Evolutionary conservation across 2,329 filamentous ascomycete genomes (phyloP).

Genomic region (Fusarium nelsonii): DNA sequence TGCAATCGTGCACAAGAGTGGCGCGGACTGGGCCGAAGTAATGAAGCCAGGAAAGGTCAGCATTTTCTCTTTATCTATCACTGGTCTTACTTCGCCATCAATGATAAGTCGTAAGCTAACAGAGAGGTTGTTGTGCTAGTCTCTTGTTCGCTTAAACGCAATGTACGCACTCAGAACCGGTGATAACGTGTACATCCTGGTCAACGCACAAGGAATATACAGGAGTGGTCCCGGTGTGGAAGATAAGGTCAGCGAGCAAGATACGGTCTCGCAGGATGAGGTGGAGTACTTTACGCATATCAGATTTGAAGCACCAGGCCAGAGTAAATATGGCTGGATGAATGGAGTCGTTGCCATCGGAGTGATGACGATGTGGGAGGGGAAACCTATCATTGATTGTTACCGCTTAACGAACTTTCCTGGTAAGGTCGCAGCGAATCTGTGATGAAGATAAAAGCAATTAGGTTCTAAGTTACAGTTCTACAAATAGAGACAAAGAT

Average conservation of each 20-base stretch:
- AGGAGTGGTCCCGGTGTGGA: slow-evolving; percentile 30
- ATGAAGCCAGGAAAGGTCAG: slow-evolving; percentile 32
- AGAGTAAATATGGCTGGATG: slow-evolving; percentile 32
- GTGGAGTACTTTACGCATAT: slow-evolving; percentile 42
- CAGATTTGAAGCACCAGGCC: slow-evolving; percentile 33
- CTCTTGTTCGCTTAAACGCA: slow-evolving; percentile 26
- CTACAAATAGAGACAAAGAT: neutral
- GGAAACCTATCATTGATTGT: slow-evolving; percentile 38
- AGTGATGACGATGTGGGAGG: slow-evolving; percentile 38
- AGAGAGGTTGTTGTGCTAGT: neutral
- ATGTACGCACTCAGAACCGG: slow-evolving; percentile 37
- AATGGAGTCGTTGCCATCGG: slow-evolving; percentile 35
- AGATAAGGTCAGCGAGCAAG: neutral
- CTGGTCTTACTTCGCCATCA: no score
- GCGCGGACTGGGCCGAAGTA: slow-evolving; percentile 40
- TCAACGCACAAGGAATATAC: slow-evolving; percentile 38
- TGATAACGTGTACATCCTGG: slow-evolving; percentile 33
- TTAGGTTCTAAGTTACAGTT: neutral
- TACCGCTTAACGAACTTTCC: slow-evolving; percentile 43
- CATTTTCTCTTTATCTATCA: no score
- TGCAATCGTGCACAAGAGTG: slow-evolving; percentile 33
- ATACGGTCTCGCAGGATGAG: slow-evolving; percentile 36
- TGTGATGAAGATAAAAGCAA: neutral
- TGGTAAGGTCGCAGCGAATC: slow-evolving; percentile 6
- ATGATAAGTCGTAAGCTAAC: neutral